Evolutionary conservation across 805 yeast species (phyloP).

Genomic region (Lipomyces anomalus): DNA sequence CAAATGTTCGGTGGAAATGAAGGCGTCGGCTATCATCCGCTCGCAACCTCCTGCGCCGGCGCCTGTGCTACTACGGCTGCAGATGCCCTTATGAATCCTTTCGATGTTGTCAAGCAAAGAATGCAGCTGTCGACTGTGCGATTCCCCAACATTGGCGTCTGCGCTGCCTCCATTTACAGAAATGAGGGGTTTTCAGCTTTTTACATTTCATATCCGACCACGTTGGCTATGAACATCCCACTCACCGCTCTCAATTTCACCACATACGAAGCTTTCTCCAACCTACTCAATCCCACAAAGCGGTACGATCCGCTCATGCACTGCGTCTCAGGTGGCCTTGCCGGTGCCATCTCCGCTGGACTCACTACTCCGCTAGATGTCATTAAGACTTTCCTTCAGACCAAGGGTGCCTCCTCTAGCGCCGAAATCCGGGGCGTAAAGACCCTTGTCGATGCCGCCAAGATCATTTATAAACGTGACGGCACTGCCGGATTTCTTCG

Average conservation of each 20-base stretch:
- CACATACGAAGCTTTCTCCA: constrained; percentile 79
- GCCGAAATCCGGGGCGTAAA: constrained; percentile 47
- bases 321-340: constrained; percentile 86
- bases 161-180: constrained; percentile 32
- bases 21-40: constrained; percentile 56
- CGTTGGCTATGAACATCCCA: constrained; percentile 85
- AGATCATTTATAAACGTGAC: constrained; percentile 46
- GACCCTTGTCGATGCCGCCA: constrained; percentile 67
- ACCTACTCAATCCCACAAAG: constrained; percentile 65
- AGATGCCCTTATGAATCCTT: constrained; percentile 96
- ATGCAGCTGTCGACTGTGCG: constrained; percentile 58
- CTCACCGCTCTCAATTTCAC: constrained; percentile 93
- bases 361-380: constrained; percentile 93
- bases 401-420: constrained; percentile 44
- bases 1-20: constrained; percentile 41
- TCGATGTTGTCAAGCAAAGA: constrained; percentile 90
- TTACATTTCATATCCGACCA: constrained; percentile 89
- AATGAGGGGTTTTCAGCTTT: constrained; percentile 59
- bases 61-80: constrained; percentile 87
- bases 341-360: constrained; percentile 95
- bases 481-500: constrained; percentile 62
- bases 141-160: constrained; percentile 26
- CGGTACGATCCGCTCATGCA: constrained; percentile 83
- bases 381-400: constrained; percentile 84
- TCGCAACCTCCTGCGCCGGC: constrained; percentile 82